A percentile compares a stretch with the other conserved stretches of the same genome.
Conservation (phyloP, 768 basidiomycete genomes). For the Cyathus striatus region DNA sequence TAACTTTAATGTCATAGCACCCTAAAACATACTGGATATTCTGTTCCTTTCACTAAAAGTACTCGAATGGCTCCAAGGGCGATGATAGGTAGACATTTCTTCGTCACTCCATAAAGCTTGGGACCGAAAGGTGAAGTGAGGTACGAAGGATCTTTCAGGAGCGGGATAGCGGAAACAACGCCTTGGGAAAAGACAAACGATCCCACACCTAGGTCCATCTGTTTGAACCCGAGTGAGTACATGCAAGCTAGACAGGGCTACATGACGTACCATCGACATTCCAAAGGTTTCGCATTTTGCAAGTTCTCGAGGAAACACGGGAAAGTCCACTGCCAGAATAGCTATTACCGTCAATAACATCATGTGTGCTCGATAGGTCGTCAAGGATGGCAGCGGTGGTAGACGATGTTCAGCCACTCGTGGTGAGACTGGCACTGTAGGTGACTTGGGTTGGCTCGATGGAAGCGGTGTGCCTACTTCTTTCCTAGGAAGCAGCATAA, state of each 20-base stretch:
- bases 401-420: constrained; percentile 12
- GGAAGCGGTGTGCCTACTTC: constrained; percentile 47
- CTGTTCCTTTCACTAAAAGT: constrained; percentile 83
- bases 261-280: constrained; percentile 73
- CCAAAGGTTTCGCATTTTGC: constrained; percentile 96
- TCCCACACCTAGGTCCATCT: constrained; percentile 99
- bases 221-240: constrained; percentile 5
- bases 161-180: constrained; percentile 79
- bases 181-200: constrained; percentile 98
- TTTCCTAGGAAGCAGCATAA: constrained; percentile 36
- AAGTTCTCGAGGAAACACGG: constrained; percentile 79
- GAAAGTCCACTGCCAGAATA: constrained; percentile 96
- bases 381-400: constrained; percentile 69
- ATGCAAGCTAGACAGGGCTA: background rate
- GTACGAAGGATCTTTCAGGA: constrained; percentile 59
- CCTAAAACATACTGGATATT: constrained; percentile 73
- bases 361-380: constrained; percentile 91
- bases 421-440: constrained; percentile 10
- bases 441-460: constrained; percentile 26
- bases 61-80: constrained; percentile 74
- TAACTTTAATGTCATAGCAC: background rate
- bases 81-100: constrained; percentile 64
- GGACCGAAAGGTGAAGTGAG: constrained; percentile 41
- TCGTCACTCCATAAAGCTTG: constrained; percentile 46
- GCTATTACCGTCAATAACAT: constrained; percentile 87